phyloP scores from a whole-genome alignment of 805 yeast species.

The Saccharomycopsis selenospora region DNA sequence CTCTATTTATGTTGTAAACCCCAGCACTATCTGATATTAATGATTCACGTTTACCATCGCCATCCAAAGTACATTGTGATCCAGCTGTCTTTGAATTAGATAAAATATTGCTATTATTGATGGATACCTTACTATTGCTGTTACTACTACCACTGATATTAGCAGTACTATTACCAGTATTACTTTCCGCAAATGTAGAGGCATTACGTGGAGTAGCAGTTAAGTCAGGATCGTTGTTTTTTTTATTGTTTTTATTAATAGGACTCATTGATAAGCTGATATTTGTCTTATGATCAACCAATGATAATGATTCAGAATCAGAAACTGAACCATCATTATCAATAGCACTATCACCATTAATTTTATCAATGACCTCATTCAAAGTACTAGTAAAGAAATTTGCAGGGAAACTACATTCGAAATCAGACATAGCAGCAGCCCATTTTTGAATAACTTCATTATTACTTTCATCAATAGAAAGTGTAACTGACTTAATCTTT shows the following conservation, averaged over 20 bases:
- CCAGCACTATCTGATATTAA: background rate
- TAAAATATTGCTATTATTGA: background rate
- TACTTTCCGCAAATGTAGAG: no score
- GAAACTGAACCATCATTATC: no score
- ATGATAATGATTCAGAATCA: background rate
- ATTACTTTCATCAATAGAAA: slow-evolving; percentile 14
- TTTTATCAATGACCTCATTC: background rate
- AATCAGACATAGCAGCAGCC: slow-evolving; percentile 20
- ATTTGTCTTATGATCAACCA: background rate
- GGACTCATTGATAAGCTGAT: no score
- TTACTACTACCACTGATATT: no score
- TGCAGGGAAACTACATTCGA: slow-evolving; percentile 19
- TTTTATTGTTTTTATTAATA: no score
- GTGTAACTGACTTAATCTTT: slow-evolving; percentile 8
- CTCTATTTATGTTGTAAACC: background rate
- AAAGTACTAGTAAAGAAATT: slow-evolving; percentile 17
- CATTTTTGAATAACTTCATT: slow-evolving; percentile 21
- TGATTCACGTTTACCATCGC: background rate
- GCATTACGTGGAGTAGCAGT: background rate
- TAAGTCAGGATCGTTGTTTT: background rate
- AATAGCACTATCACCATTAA: background rate
- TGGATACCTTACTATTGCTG: no score
- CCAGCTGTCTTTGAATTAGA: background rate
- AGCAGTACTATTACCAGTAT: no score
- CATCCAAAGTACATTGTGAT: background rate